phyloP scores from a whole-genome alignment of 2,329 filamentous ascomycete genomes.

The Fusarium transvaalense region DNA sequence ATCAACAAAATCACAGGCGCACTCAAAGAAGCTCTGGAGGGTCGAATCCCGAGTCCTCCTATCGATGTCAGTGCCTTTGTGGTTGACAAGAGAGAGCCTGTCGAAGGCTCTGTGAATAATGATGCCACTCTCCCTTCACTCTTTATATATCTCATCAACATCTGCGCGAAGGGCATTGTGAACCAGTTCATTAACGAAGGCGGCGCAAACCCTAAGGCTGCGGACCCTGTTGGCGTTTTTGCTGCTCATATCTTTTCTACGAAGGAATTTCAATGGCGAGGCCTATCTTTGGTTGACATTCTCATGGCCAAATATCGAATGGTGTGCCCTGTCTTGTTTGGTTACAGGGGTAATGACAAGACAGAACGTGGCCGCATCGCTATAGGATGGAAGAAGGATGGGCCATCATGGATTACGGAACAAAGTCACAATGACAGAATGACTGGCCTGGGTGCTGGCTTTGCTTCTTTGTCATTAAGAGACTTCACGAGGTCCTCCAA shows the following conservation, averaged over 20 bases:
- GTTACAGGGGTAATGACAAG: slow-evolving; percentile 80
- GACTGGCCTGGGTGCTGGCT: slow-evolving; percentile 86
- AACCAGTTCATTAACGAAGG: slow-evolving; percentile 77
- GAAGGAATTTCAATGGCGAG: slow-evolving; percentile 74
- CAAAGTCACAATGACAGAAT: slow-evolving; percentile 85
- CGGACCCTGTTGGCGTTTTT: slow-evolving; percentile 84
- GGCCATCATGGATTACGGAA: slow-evolving; percentile 71
- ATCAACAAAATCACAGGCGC: slow-evolving; percentile 54
- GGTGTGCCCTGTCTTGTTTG: slow-evolving; percentile 87
- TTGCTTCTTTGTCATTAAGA: slow-evolving; percentile 82
- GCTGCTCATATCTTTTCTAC: slow-evolving; percentile 80
- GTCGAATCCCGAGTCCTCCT: slow-evolving; percentile 63
- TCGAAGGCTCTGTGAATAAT: slow-evolving; percentile 65
- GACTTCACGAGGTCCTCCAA: slow-evolving; percentile 80
- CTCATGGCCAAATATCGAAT: slow-evolving; percentile 87
- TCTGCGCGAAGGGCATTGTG: slow-evolving; percentile 79
- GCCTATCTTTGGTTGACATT: slow-evolving; percentile 80
- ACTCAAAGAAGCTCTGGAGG: slow-evolving; percentile 66
- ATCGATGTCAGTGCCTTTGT: slow-evolving; percentile 70
- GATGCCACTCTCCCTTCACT: slow-evolving; percentile 70
- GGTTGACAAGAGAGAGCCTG: slow-evolving; percentile 58
- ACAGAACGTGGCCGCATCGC: slow-evolving; percentile 74
- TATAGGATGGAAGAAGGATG: slow-evolving; percentile 80
- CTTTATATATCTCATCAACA: slow-evolving; percentile 81
- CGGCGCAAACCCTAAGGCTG: slow-evolving; percentile 71